These are phyloP conservation scores for Botrytis galanthina DNA, from an alignment of 2,329 filamentous ascomycete genomes.

Conservation along the genomic window DNA sequence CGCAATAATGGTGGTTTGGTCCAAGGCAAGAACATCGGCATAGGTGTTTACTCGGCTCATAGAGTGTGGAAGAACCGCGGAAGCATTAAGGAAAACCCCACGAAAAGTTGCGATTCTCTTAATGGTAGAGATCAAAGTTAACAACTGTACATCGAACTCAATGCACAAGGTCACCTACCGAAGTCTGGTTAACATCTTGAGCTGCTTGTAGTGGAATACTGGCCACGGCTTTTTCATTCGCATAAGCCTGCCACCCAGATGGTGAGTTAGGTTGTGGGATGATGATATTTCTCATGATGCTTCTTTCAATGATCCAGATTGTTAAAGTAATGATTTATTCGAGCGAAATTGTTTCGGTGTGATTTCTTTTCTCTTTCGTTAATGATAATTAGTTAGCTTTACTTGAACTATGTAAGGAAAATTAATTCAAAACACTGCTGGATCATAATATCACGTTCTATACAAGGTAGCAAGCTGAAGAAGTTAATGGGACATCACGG, in stretches of 20 bases:
- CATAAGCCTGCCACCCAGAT: constrained; percentile 8
- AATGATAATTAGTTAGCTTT: background rate
- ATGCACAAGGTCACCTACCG: background rate
- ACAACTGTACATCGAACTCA: background rate
- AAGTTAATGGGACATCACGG: background rate
- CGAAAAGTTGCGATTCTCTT: constrained; percentile 5
- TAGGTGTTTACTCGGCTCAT: constrained; percentile 8
- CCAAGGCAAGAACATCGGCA: background rate
- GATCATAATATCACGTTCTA: background rate
- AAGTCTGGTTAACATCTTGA: constrained; percentile 7
- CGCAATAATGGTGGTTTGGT: constrained; percentile 1
- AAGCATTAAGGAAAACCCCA: background rate
- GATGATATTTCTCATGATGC: background rate
- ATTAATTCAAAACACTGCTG: background rate
- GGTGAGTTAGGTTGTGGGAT: constrained; percentile 3
- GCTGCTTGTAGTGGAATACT: constrained; percentile 6
- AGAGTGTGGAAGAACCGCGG: background rate
- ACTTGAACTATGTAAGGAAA: background rate
- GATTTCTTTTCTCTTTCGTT: background rate
- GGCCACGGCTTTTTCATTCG: background rate
- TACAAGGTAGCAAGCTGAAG: background rate
- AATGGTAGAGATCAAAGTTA: background rate
- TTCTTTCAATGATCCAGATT: background rate
- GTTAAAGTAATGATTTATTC: background rate
- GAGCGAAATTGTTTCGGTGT: rapidly evolving